Base-by-base conservation (phyloP, 2,329 filamentous ascomycete genomes). In the Magnaporthiopsis incrustans region DNA sequence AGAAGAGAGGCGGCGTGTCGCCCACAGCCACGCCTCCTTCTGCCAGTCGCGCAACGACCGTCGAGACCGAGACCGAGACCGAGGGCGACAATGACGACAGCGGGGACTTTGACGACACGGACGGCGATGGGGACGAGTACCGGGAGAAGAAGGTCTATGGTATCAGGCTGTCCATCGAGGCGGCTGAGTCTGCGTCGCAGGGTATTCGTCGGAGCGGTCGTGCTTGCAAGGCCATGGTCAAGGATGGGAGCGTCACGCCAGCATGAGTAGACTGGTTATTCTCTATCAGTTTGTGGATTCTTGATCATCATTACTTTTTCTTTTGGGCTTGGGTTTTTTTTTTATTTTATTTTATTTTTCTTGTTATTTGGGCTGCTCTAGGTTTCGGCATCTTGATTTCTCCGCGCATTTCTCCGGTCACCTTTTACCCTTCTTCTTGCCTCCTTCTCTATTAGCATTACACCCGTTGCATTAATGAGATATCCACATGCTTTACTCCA, bases 121-220 rank as follows among this genome's bases (percentile, higher is more conserved):
- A 59, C 1, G 57, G 18, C 3, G 57, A 44, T 25, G 35, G 26
- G 26, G 44, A 30, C 44, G 26, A 27, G 25, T 27, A 26, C 12
- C n/a, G 25, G 27, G 35, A 61, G 35, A 35, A 33, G 26, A 57
- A 27, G 15, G 53, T 15, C n/a, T 26, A 35, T 33, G 27, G 35
- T 25, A n/a, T 14, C 32, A 61, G 57, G 26, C 15, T 1, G 10
- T 14, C 59, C 22, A 27, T 18, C n/a, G 59, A 25, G 59, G 44
- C 26, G n/a, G 35, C 14, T 15, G 26, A 44, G 27, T 11, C 53
- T 4, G 53, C 38, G 38, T 53, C 44, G 22, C 44, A n/a, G 14
- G 18, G 44, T 22, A 33, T 56, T 3, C 65, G 66, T 14, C 64
- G 63, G 7, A 64, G 62, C 25, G 62, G 53, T 22, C 64, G 65